Evolutionary conservation across 495 filamentous ascomycete species (phyloP).

Genomic region (Tricharina praecox): DNA sequence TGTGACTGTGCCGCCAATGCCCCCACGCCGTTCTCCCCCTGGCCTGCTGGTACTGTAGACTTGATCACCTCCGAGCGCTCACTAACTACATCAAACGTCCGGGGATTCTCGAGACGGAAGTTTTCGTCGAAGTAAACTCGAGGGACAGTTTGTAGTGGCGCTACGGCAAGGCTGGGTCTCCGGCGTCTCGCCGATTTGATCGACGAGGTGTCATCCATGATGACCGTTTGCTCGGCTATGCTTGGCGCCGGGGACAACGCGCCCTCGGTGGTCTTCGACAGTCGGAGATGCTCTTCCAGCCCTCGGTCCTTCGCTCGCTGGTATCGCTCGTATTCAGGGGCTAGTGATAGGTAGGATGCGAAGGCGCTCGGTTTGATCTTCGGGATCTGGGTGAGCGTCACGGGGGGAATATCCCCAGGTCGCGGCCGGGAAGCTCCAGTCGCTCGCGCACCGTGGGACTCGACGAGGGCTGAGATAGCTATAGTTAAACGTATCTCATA

Average conservation of each 20-base stretch:
- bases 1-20: slow-evolving; percentile 50
- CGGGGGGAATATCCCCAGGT: slow-evolving; percentile 85
- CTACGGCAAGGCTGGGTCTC: slow-evolving; percentile 27
- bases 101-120: slow-evolving; percentile 89
- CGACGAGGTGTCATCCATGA: slow-evolving; percentile 11
- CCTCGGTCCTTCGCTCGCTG: slow-evolving; percentile 27
- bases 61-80: slow-evolving; percentile 85
- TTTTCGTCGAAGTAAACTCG: slow-evolving; percentile 85
- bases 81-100: slow-evolving; percentile 92
- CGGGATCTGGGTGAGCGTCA: slow-evolving; percentile 76
- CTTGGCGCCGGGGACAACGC: slow-evolving; percentile 21
- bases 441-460: slow-evolving; percentile 65
- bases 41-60: slow-evolving; percentile 29
- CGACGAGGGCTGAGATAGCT: slow-evolving; percentile 87
- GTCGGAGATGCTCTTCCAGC: slow-evolving; percentile 23
- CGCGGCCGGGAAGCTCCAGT: slow-evolving; percentile 69
- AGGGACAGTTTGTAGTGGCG: slow-evolving; percentile 83
- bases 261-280: slow-evolving; percentile 10
- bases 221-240: slow-evolving; percentile 10
- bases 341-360: slow-evolving; percentile 52
- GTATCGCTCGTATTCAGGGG: slow-evolving; percentile 26
- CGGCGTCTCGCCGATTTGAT: slow-evolving; percentile 11
- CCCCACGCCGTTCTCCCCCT: slow-evolving; percentile 16
- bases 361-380: slow-evolving; percentile 67
- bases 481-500: slow-evolving; percentile 4